phyloP scores from a whole-genome alignment of 2,329 filamentous ascomycete species.

The Nectriaceae sp. region DNA sequence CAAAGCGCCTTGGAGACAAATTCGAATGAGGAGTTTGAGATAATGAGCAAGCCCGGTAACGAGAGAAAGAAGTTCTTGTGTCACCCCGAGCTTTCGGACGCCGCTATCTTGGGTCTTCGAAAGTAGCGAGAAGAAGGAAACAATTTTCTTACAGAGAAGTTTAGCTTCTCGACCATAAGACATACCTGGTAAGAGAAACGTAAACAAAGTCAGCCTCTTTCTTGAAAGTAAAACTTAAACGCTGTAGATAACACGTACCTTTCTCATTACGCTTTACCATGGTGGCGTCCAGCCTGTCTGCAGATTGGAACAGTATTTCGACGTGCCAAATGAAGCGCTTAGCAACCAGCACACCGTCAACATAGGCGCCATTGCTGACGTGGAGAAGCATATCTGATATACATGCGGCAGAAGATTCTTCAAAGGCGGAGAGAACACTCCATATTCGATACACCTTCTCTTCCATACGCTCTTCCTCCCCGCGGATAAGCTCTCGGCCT shows the following conservation, averaged over 20 bases:
- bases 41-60: slow-evolving; percentile 97
- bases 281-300: slow-evolving; percentile 78
- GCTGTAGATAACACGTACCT: slow-evolving; percentile 61
- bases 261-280: slow-evolving; percentile 72
- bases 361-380: slow-evolving; percentile 95
- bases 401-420: slow-evolving; percentile 95
- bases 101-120: slow-evolving; percentile 93
- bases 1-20: slow-evolving; percentile 90
- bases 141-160: slow-evolving; percentile 98
- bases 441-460: slow-evolving; percentile 98
- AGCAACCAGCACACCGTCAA: slow-evolving; percentile 91
- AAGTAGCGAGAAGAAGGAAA: slow-evolving; percentile 92
- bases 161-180: slow-evolving; percentile 97
- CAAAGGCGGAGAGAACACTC: slow-evolving; percentile 95
- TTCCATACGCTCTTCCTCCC: slow-evolving; percentile 92
- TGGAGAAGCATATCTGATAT: slow-evolving; percentile 99
- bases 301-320: slow-evolving; percentile 86
- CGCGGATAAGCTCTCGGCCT: slow-evolving; percentile 73
- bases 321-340: slow-evolving; percentile 97
- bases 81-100: slow-evolving; percentile 90
- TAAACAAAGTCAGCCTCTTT: slow-evolving; percentile 12
- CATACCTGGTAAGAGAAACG: slow-evolving; percentile 73
- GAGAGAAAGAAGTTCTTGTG: slow-evolving; percentile 94
- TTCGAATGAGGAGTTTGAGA: slow-evolving; percentile 93
- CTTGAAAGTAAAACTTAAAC: neutral